Conservation (phyloP, 164 flowering plant genomes). For the Malania oleifera region DNA sequence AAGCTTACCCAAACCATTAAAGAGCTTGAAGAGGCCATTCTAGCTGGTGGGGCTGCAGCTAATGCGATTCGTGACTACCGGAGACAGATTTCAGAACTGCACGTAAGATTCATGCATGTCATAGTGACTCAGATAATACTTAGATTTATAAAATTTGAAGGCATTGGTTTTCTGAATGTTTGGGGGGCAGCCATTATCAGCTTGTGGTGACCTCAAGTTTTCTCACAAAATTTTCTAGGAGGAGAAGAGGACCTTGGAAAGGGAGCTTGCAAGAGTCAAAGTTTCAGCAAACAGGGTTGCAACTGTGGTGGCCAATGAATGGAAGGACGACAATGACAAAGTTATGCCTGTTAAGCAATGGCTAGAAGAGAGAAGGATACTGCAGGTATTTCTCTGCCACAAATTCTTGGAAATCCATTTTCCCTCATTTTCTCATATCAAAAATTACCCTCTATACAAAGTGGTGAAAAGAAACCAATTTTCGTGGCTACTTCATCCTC, state of each 20-base stretch:
- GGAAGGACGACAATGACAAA: constrained; percentile 80
- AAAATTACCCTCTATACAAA: too few relatives aligned
- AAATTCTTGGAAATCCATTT: background rate
- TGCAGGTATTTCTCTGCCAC: constrained; percentile 46
- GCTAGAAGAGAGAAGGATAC: constrained; percentile 70
- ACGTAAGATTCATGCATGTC: constrained; percentile 30
- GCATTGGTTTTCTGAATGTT: too few relatives aligned
- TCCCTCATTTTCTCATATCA: too few relatives aligned
- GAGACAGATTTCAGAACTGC: constrained; percentile 64
- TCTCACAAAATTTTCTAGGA: constrained; percentile 37
- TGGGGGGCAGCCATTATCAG: too few relatives aligned
- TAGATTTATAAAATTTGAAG: too few relatives aligned
- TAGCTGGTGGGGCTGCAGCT: constrained; percentile 74
- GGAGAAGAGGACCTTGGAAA: constrained; percentile 69
- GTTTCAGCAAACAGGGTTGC: constrained; percentile 76
- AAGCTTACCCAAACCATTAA: constrained; percentile 73
- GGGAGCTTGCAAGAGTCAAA: constrained; percentile 70
- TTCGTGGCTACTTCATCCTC: background rate
- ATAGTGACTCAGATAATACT: too few relatives aligned
- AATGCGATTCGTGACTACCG: constrained; percentile 64
- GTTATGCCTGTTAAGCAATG: constrained; percentile 86
- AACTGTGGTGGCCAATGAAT: constrained; percentile 68
- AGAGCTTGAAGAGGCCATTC: constrained; percentile 83
- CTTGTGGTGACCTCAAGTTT: constrained; percentile 1
- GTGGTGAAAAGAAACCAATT: too few relatives aligned